Evolutionary conservation across 495 filamentous ascomycete genomes (phyloP).

Genomic region (Xylaria scruposa): DNA sequence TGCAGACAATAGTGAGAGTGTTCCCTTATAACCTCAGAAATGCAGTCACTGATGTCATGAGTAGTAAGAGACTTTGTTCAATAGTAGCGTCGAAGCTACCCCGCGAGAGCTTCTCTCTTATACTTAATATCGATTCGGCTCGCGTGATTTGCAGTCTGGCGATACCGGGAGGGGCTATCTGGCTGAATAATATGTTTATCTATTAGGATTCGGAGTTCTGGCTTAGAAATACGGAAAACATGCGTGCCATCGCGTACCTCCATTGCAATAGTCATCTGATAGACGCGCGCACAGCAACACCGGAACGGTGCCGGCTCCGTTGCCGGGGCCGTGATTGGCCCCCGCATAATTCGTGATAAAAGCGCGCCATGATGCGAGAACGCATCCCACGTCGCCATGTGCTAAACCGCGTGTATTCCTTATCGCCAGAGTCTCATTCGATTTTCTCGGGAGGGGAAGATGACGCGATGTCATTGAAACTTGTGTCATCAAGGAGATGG

Average conservation of each 20-base stretch:
- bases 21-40: neutral
- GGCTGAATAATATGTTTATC: slow-evolving; percentile 5
- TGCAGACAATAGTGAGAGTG: neutral
- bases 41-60: neutral
- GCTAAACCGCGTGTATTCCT: neutral
- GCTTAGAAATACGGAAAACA: neutral
- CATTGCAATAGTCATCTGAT: neutral
- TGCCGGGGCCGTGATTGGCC: slow-evolving; percentile 33
- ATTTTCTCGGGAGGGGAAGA: slow-evolving; percentile 17
- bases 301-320: slow-evolving; percentile 9
- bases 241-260: slow-evolving; percentile 17
- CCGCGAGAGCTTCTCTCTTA: slow-evolving; percentile 18
- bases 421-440: slow-evolving; percentile 21
- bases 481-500: slow-evolving; percentile 15
- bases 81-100: neutral
- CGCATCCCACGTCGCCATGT: slow-evolving; percentile 16
- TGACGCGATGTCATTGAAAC: slow-evolving; percentile 21
- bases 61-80: neutral
- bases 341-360: slow-evolving; percentile 39
- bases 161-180: slow-evolving; percentile 16
- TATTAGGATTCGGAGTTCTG: neutral
- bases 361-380: slow-evolving; percentile 36
- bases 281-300: neutral
- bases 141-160: neutral
- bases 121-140: slow-evolving; percentile 2